Evolutionary conservation across 176 grass and related monocot species (phyloP).

Genomic region (Tuctoria greenei): DNA sequence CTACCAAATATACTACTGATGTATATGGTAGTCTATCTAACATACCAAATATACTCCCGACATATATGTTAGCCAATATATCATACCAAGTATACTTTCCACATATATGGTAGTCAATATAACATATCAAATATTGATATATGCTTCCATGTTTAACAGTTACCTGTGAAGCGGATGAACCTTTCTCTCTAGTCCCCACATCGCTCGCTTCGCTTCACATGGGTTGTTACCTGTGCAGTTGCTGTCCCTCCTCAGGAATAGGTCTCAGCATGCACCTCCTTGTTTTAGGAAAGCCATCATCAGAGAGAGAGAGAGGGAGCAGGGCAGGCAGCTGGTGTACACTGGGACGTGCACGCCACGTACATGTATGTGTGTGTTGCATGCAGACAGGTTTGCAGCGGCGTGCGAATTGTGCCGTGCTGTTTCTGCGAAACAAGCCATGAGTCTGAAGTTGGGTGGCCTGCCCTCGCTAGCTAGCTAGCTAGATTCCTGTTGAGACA

Average conservation of each 20-base stretch:
- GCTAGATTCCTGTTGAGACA: constrained; percentile 8
- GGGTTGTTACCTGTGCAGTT: constrained; percentile 29
- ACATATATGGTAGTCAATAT: no score
- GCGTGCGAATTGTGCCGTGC: not conserved
- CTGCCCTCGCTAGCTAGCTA: no score
- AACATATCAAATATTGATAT: no score
- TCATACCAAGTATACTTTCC: no score
- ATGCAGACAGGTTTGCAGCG: not conserved
- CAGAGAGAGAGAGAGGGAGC: not conserved
- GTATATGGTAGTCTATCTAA: no score
- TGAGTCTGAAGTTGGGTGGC: not conserved
- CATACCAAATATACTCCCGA: no score
- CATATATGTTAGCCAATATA: no score
- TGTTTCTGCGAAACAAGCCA: not conserved
- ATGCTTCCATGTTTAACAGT: no score
- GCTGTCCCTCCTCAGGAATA: constrained; percentile 16
- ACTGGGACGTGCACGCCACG: not conserved
- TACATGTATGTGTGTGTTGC: not conserved
- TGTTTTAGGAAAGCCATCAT: constrained; percentile 44
- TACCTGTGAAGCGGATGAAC: constrained; percentile 20
- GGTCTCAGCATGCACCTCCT: constrained; percentile 10
- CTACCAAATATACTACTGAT: no score
- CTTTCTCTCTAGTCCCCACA: not conserved
- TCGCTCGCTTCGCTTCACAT: not conserved
- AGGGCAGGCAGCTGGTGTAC: constrained; percentile 10